Base-by-base conservation (phyloP, 805 yeast genomes). In the Pichia sporocuriosa region DNA sequence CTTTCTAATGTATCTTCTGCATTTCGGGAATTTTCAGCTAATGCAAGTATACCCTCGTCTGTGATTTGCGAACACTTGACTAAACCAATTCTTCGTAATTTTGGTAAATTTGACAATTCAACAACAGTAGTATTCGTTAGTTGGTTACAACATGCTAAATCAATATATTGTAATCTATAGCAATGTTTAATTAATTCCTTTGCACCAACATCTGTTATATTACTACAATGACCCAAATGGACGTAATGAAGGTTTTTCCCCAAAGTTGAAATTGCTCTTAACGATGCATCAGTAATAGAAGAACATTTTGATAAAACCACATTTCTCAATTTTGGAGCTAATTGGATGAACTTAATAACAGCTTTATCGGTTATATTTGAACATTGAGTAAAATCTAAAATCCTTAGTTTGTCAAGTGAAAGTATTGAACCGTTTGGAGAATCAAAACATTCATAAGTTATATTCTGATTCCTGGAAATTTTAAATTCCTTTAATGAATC, bases 151-250 rank as follows among this genome's bases (percentile, higher is more conserved):
- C 97, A 89, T 13, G 97, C 97, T 45, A 93, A 75, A 63, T 90
- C 98, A 49, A 90, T 86, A 60, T 89, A 90, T 54, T 86, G 94
- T 43, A 90, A 77, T 44, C 96, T 70, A 44, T 83, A 84, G 56
- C 97, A 93, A 35, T 74, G 72, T 49, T 82, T 73, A 11, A 86
- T 84, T 46, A 90, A 68, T 10, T 75, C 70, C 23, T 77, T 73
- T 15, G 93, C 93, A 17, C 97, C 97, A 47, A 70, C 74, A 64
- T 90, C 97, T 1, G 97, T 90, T 43, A 90, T 84, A 55, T 83
- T 77, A 35, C 79, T 74, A 66, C 98, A 93, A 65, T 90, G 97
- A 15, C 97, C 97, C 46, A 90, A 72, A 65, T 93, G 97, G 38
- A 93, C 72, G 53, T 88, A 87, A 56, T 88, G 96, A 51, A 90